Percentiles rank a stretch among this genome's conserved stretches.
Evolutionary conservation across 371 early-diverging fungal species (phyloP).

Genomic region (Apophysomyces ossiformis): DNA sequence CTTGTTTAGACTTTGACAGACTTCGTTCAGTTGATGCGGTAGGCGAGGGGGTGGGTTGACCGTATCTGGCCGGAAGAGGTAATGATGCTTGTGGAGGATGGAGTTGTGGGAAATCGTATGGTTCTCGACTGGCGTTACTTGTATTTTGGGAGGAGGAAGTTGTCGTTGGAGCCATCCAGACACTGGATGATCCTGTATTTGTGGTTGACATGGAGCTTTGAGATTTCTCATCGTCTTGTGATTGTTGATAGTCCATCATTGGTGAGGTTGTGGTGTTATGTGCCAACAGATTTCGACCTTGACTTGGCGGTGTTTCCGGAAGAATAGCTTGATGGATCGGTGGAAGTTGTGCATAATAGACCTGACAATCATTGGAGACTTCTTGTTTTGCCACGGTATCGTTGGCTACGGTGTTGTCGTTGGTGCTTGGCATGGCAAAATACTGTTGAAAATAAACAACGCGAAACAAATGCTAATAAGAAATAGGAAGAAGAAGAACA

Average conservation of each 20-base stretch:
- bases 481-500: neutral
- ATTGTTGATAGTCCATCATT: slow-evolving; percentile 9
- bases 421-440: slow-evolving; percentile 8
- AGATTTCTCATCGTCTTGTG: slow-evolving; percentile 9
- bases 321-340: slow-evolving; percentile 5
- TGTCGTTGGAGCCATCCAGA: slow-evolving; percentile 1
- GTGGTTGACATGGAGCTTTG: slow-evolving; percentile 7
- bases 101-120: slow-evolving; percentile 2
- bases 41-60: slow-evolving; percentile 16
- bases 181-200: neutral
- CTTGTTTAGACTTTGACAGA: slow-evolving; percentile 21
- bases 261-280: slow-evolving; percentile 3
- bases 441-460: slow-evolving; percentile 6
- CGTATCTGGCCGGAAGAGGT: slow-evolving; percentile 1
- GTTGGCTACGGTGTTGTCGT: neutral
- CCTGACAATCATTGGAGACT: slow-evolving; percentile 3
- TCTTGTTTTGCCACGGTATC: slow-evolving; percentile 6
- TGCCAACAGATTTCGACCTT: slow-evolving; percentile 8
- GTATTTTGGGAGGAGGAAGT: neutral
- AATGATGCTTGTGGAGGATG: neutral
- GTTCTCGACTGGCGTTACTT: neutral
- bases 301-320: slow-evolving; percentile 5
- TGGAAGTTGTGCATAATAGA: slow-evolving; percentile 9
- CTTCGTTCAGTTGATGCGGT: slow-evolving; percentile 21
- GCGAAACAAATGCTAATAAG: neutral